phyloP scores from a whole-genome alignment of 495 filamentous ascomycete genomes.

The Xylaria grammica region DNA sequence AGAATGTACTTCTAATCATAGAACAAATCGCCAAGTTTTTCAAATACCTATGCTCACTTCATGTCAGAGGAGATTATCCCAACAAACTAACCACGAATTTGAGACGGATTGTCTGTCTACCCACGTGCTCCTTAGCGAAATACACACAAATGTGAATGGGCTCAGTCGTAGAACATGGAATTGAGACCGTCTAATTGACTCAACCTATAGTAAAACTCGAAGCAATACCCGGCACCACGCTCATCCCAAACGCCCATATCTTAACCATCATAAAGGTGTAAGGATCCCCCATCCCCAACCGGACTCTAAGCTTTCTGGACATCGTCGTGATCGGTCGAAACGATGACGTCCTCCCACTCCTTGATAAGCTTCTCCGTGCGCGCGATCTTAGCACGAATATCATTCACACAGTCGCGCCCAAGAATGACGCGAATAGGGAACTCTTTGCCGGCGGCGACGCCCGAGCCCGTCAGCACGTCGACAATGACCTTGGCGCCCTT shows the following conservation, averaged over 20 bases:
- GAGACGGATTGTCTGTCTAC: too few species aligned
- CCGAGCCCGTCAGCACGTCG: slow-evolving; percentile 38
- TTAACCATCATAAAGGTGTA: not conserved
- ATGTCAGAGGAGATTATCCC: too few species aligned
- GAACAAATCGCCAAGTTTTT: too few species aligned
- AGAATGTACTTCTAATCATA: too few species aligned
- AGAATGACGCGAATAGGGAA: slow-evolving; percentile 23
- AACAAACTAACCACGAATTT: too few species aligned
- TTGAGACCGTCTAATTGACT: too few species aligned
- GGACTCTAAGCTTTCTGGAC: slow-evolving; percentile 3
- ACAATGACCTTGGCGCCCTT: slow-evolving; percentile 41
- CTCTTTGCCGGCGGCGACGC: slow-evolving; percentile 27
- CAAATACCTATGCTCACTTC: too few species aligned
- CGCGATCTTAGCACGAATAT: slow-evolving; percentile 18
- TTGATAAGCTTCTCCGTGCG: slow-evolving; percentile 22
- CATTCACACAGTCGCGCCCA: slow-evolving; percentile 26
- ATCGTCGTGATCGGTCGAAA: slow-evolving; percentile 26
- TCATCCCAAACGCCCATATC: not conserved
- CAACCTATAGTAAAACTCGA: too few species aligned
- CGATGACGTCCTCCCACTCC: slow-evolving; percentile 25
- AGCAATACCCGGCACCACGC: not conserved
- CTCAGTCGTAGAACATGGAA: too few species aligned
- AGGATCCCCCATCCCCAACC: not conserved
- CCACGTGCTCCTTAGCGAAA: too few species aligned
- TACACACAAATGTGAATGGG: too few species aligned